Evolutionary conservation across 2,329 filamentous ascomycete genomes (phyloP).

Genomic region (Fusarium sp.): DNA sequence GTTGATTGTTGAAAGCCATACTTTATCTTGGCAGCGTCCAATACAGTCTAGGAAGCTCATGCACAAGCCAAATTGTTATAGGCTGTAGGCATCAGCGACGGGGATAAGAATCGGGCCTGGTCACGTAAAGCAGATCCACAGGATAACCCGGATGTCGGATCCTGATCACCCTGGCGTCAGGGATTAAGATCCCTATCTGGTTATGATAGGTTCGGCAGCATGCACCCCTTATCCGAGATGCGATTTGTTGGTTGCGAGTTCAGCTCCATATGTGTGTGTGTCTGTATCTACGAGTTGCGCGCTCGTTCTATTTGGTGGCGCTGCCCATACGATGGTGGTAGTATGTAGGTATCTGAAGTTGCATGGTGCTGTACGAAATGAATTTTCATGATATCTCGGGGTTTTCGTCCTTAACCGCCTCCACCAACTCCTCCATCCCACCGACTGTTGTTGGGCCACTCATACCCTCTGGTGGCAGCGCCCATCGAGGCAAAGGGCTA

Average conservation of each 20-base stretch:
- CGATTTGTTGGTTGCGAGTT: slow-evolving; percentile 16
- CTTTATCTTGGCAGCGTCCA: slow-evolving; percentile 26
- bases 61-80: slow-evolving; percentile 32
- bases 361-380: slow-evolving; percentile 33
- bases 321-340: slow-evolving; percentile 16
- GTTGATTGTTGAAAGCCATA: slow-evolving; percentile 9
- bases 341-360: slow-evolving; percentile 21
- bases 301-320: slow-evolving; percentile 35
- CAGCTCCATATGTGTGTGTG: slow-evolving; percentile 21
- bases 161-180: slow-evolving; percentile 11
- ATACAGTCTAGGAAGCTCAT: slow-evolving; percentile 27
- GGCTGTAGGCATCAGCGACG: slow-evolving; percentile 19
- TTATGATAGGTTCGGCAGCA: slow-evolving; percentile 29
- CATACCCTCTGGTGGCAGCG: slow-evolving; percentile 80
- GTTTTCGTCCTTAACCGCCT: slow-evolving; percentile 65
- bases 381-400: slow-evolving; percentile 56
- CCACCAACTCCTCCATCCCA: slow-evolving; percentile 71
- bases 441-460: slow-evolving; percentile 80
- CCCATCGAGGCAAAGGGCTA: slow-evolving; percentile 89
- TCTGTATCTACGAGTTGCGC: slow-evolving; percentile 34
- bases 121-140: slow-evolving; percentile 29
- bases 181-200: neutral
- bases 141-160: slow-evolving; percentile 20
- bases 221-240: slow-evolving; percentile 31
- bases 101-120: slow-evolving; percentile 23